A percentile compares a stretch with the other conserved stretches of the same genome.
phyloP scores from a whole-genome alignment of 805 yeast genomes.

The Lipomyces kockii region DNA sequence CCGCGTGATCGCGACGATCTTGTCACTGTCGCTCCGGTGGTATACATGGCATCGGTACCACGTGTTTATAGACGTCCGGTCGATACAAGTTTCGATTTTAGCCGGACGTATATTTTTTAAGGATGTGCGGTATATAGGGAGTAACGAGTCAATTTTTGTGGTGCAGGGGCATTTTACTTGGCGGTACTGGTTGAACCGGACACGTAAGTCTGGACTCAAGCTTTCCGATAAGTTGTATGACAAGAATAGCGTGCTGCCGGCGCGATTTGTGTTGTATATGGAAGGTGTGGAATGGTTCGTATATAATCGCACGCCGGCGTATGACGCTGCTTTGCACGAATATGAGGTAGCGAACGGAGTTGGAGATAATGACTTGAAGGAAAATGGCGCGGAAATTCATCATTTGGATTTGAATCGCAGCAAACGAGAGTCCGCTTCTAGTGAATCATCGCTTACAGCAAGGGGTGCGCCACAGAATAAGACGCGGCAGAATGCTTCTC shows the following conservation, averaged over 20 bases:
- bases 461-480: background rate
- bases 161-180: slow-evolving; percentile 80
- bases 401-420: background rate
- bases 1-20: slow-evolving; percentile 64
- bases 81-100: slow-evolving; percentile 74
- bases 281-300: slow-evolving; percentile 84
- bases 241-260: slow-evolving; percentile 57
- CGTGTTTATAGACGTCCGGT: slow-evolving; percentile 67
- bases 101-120: slow-evolving; percentile 84
- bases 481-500: background rate
- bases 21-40: slow-evolving; percentile 58
- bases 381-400: background rate
- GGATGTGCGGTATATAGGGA: slow-evolving; percentile 73
- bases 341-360: slow-evolving; percentile 32
- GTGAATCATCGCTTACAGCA: background rate
- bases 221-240: slow-evolving; percentile 19
- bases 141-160: slow-evolving; percentile 71
- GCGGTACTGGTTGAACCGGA: slow-evolving; percentile 78
- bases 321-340: slow-evolving; percentile 61
- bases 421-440: background rate
- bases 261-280: slow-evolving; percentile 60
- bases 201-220: slow-evolving; percentile 44
- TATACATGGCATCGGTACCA: slow-evolving; percentile 66
- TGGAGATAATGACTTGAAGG: background rate
- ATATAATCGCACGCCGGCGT: slow-evolving; percentile 80